phyloP scores from a whole-genome alignment of 257 asterid genomes.

The Cordia subcordata region DNA sequence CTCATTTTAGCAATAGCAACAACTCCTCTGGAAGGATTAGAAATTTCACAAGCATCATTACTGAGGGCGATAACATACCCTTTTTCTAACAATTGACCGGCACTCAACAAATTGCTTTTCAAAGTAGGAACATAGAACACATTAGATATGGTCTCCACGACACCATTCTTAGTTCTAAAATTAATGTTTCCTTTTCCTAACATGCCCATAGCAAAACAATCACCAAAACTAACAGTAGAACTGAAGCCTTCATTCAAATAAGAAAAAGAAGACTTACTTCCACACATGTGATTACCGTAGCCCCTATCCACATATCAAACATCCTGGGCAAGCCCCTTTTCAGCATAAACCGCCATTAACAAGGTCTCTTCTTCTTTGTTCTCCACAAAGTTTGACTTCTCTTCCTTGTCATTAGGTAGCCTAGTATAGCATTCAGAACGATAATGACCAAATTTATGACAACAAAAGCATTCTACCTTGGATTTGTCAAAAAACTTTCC shows the following conservation, averaged over 20 bases:
- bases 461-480: neutral
- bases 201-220: neutral
- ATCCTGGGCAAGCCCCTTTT: neutral
- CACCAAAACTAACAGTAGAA: neutral
- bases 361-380: neutral
- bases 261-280: slow-evolving; percentile 1
- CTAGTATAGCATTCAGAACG: slow-evolving; percentile 2
- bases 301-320: slow-evolving; percentile 9
- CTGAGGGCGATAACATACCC: neutral
- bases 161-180: neutral
- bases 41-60: neutral
- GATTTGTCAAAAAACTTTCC: slow-evolving; percentile 3
- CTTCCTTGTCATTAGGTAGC: neutral
- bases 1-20: neutral
- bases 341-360: slow-evolving; percentile 1
- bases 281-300: slow-evolving; percentile 14
- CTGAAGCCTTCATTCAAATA: neutral
- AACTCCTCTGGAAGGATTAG: neutral
- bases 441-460: neutral
- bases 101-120: neutral
- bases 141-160: neutral
- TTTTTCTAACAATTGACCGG: neutral
- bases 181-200: slow-evolving; percentile 10
- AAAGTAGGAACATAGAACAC: slow-evolving; percentile 1
- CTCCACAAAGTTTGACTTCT: slow-evolving; percentile 1